A percentile compares a stretch with the other conserved stretches of the same genome.
These are phyloP conservation scores for Agrocybe pediades DNA, from an alignment of 768 basidiomycete species.

Conservation along the genomic window DNA sequence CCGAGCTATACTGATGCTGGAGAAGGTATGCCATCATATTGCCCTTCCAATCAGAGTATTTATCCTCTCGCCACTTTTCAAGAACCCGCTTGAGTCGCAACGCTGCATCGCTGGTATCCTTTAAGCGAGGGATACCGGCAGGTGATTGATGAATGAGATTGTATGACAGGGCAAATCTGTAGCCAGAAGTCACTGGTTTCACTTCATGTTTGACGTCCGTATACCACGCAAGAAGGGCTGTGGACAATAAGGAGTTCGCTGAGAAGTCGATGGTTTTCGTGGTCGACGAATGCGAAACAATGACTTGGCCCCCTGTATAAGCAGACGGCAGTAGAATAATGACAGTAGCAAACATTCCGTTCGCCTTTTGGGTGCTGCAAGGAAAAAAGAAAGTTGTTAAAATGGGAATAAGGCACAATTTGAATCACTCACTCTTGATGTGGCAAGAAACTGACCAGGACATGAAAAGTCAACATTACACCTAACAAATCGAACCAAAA, in stretches of 20 bases:
- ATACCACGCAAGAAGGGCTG: slow-evolving; percentile 50
- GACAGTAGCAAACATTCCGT: slow-evolving; percentile 55
- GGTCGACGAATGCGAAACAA: slow-evolving; percentile 37
- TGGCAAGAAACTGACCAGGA: slow-evolving; percentile 38
- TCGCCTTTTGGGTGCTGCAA: slow-evolving; percentile 43
- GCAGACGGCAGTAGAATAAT: slow-evolving; percentile 47
- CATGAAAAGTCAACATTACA: neutral
- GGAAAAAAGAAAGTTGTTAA: slow-evolving; percentile 26
- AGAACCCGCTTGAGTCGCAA: slow-evolving; percentile 32
- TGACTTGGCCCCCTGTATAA: slow-evolving; percentile 47
- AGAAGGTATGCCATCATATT: slow-evolving; percentile 28
- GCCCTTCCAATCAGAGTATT: slow-evolving; percentile 17
- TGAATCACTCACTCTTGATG: slow-evolving; percentile 42
- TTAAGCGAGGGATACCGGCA: slow-evolving; percentile 27
- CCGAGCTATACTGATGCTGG: slow-evolving; percentile 26
- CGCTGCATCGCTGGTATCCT: slow-evolving; percentile 22
- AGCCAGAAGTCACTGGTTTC: slow-evolving; percentile 48
- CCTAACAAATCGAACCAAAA: neutral
- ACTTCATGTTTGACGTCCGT: slow-evolving; percentile 55
- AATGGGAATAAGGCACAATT: neutral
- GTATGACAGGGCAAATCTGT: slow-evolving; percentile 51
- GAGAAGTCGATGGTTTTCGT: slow-evolving; percentile 38
- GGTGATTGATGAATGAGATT: slow-evolving; percentile 45
- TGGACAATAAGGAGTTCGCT: slow-evolving; percentile 28
- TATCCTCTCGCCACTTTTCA: slow-evolving; percentile 33